Base-by-base conservation (phyloP, 345 rosid species). In the Kandelia obovata region DNA sequence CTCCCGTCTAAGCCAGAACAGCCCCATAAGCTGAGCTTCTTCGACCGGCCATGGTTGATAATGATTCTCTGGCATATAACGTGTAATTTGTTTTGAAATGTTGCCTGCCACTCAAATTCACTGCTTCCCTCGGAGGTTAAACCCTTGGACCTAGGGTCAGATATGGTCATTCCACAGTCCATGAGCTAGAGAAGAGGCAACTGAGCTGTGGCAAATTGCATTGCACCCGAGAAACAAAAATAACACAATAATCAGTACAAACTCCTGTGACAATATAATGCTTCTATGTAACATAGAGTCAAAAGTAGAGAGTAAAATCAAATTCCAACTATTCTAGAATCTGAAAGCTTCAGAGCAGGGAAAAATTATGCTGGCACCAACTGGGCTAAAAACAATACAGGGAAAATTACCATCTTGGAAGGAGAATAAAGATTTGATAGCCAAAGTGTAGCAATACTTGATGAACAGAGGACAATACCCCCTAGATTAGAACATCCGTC, bases 91-190 rank as follows among this genome's bases (percentile, higher is more conserved):
- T 72, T 80, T 76, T 72, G 82, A 70, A 83, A 67, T 68, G 83
- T 66, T 71, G 79, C 79, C 65, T 79, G 86, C 62, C 83, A 71
- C 73, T 83, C 82, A 51, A 37, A 37, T n/a, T 77, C 75, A 17
- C 73, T 61, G 64, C 56, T 78, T 74, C 77, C 92, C 71, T 77
- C 82, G 27, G 71, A 52, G 67, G 53, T 72, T 39, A 71, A 67
- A 72, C 70, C 63, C 64, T 77, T 81, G 49, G 78, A 80, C 78
- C 73, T 75, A 26, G 89, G 84, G 71, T 90, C 98, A 69, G 88
- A 83, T 70, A 96, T 80, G 46, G 89, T 90, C 97, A 96, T 90
- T 60, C 99, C 98, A 75, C 99, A 96, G 72, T 92, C 99, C 96
- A 92, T 84, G 65, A 92, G 90, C 76, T 90, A 92, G 67, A 96